A percentile compares a stretch with the other conserved stretches of the same genome.
Evolutionary conservation across 495 filamentous ascomycete genomes (phyloP).

Genomic region (Hamigera avellanea): DNA sequence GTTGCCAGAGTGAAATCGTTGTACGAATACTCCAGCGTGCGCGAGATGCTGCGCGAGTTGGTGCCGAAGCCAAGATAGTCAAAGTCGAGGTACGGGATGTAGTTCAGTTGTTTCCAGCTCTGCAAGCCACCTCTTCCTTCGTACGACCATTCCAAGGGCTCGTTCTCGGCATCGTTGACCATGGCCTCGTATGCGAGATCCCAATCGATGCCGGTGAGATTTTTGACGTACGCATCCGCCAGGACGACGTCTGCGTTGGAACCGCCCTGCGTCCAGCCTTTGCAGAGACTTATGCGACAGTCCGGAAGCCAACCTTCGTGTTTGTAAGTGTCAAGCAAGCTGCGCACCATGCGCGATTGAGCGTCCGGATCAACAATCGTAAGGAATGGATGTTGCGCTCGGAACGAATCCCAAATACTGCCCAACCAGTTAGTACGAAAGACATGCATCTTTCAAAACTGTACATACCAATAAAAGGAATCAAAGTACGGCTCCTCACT

Average conservation of each 20-base stretch:
- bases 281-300: constrained; percentile 42
- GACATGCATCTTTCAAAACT: no score
- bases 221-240: constrained; percentile 7
- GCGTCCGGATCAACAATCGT: constrained; percentile 47
- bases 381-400: constrained; percentile 33
- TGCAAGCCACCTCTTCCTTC: constrained; percentile 48
- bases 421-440: no score
- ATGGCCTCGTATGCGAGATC: constrained; percentile 36
- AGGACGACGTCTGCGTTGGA: constrained; percentile 42
- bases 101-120: constrained; percentile 45
- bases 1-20: constrained; percentile 53
- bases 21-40: constrained; percentile 55
- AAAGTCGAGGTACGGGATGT: constrained; percentile 51
- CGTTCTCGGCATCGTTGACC: constrained; percentile 53
- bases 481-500: constrained; percentile 55
- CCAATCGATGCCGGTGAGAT: constrained; percentile 34
- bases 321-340: constrained; percentile 19
- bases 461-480: constrained; percentile 17
- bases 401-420: constrained; percentile 7
- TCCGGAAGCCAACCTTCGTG: constrained; percentile 32
- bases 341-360: constrained; percentile 44
- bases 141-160: constrained; percentile 49
- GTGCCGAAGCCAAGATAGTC: constrained; percentile 51
- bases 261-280: constrained; percentile 54
- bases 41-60: constrained; percentile 48